Percentiles rank a stretch among this genome's conserved stretches.
These are phyloP conservation scores for Aspergillus aculeatus DNA, from an alignment of 2,329 filamentous ascomycete genomes.

Conservation along the genomic window DNA sequence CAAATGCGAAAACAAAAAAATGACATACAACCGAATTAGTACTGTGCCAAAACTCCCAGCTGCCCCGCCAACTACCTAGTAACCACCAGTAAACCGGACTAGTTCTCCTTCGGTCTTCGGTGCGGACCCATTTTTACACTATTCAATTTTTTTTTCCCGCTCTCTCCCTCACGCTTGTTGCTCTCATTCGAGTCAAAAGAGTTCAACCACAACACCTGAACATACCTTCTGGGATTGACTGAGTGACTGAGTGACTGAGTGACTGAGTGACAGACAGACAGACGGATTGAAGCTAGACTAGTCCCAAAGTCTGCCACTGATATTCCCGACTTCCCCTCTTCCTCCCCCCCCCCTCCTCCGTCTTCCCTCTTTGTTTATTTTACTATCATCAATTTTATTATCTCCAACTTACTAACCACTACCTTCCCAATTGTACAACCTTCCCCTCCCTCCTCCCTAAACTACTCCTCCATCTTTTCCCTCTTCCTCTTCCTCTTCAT, in stretches of 20 bases:
- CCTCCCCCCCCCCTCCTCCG: background rate
- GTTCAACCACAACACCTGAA: too few relatives aligned
- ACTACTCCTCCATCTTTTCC: conserved; percentile 10
- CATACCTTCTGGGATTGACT: background rate
- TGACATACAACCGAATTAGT: conserved; percentile 6
- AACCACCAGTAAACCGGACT: conserved; percentile 2
- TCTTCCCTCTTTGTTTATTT: conserved; percentile 11
- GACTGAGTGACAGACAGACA: background rate
- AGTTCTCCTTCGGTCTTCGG: conserved; percentile 15
- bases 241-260: background rate
- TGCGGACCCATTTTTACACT: conserved; percentile 11
- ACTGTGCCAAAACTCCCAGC: conserved; percentile 14
- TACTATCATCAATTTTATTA: background rate
- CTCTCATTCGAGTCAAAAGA: conserved; percentile 3
- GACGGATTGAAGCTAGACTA: background rate
- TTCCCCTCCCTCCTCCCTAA: background rate
- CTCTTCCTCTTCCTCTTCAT: conserved; percentile 13
- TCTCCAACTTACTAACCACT: conserved; percentile 1
- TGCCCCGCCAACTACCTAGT: conserved; percentile 15
- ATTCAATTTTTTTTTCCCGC: conserved; percentile 18
- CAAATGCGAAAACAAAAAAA: background rate
- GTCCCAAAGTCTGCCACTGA: background rate
- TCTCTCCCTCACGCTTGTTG: conserved; percentile 17
- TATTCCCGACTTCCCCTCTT: conserved; percentile 2
- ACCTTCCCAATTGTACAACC: conserved; percentile 1